Conservation (phyloP, 805 yeast species). For the Nakazawaea peltata region DNA sequence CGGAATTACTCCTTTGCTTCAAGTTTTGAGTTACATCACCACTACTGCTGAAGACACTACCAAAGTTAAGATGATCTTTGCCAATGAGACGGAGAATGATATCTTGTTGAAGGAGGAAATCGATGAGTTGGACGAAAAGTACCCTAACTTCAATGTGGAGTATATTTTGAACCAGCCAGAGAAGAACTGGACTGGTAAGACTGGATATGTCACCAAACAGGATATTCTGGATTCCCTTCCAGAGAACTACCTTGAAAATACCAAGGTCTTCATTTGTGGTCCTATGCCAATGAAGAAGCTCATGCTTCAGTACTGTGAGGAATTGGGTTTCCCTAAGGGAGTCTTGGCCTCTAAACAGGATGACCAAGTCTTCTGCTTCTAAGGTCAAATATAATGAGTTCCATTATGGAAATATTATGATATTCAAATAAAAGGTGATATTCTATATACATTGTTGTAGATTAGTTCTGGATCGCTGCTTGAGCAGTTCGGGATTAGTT, state of each 20-base stretch:
- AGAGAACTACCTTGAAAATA: conserved; percentile 33
- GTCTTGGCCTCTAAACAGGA: conserved; percentile 20
- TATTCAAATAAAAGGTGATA: no score
- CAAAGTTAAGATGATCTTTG: conserved; percentile 53
- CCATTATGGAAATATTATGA: no score
- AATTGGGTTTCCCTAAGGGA: conserved; percentile 52
- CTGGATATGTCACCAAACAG: conserved; percentile 55
- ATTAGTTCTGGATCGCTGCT: no score
- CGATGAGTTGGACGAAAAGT: conserved; percentile 57
- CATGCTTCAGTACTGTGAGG: conserved; percentile 41
- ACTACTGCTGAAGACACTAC: conserved; percentile 64
- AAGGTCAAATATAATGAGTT: neutral
- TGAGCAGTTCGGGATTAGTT: no score
- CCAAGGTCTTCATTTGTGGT: conserved; percentile 65
- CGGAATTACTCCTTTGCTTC: conserved; percentile 86
- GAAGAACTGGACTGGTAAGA: conserved; percentile 51
- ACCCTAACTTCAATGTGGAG: conserved; percentile 54
- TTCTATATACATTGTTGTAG: no score
- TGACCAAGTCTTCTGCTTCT: conserved; percentile 30
- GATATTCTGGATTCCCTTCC: conserved; percentile 24
- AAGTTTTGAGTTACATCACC: conserved; percentile 62
- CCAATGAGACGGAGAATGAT: conserved; percentile 72
- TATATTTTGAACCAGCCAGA: conserved; percentile 51
- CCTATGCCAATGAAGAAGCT: conserved; percentile 60
- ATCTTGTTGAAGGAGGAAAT: conserved; percentile 64